phyloP scores from a whole-genome alignment of 2,329 filamentous ascomycete genomes.

The Fonsecaea pugnacius region DNA sequence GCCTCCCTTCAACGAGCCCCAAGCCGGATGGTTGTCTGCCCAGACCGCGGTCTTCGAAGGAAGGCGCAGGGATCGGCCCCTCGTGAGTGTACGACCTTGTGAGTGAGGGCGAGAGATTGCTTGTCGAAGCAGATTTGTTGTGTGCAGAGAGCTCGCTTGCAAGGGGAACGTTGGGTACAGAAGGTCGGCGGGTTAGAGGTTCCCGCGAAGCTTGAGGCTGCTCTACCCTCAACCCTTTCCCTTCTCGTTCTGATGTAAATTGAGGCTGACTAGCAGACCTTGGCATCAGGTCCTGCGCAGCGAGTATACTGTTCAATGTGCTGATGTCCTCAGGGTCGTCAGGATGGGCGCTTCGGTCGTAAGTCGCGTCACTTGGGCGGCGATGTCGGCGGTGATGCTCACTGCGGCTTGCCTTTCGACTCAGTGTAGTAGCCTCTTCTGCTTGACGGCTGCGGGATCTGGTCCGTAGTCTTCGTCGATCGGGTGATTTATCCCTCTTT shows the following conservation, averaged over 20 bases:
- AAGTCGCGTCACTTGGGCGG: constrained; percentile 25
- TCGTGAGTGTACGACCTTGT: constrained; percentile 50
- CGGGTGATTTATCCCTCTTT: constrained; percentile 53
- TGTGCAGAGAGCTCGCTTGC: constrained; percentile 59
- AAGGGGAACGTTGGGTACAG: constrained; percentile 77
- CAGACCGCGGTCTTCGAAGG: constrained; percentile 54
- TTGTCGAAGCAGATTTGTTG: constrained; percentile 45
- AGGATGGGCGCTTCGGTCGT: constrained; percentile 27
- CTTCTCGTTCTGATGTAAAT: constrained; percentile 65
- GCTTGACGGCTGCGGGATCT: constrained; percentile 45
- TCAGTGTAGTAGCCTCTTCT: constrained; percentile 33
- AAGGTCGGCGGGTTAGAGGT: constrained; percentile 79
- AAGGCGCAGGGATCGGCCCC: constrained; percentile 46
- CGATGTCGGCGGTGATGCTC: constrained; percentile 25
- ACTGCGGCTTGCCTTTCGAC: constrained; percentile 27
- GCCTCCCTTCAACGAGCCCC: constrained; percentile 53
- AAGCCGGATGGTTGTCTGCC: constrained; percentile 50
- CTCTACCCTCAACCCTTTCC: constrained; percentile 75
- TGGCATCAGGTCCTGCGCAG: constrained; percentile 11
- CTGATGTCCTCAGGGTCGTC: constrained; percentile 25
- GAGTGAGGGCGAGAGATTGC: constrained; percentile 37
- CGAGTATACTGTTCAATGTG: background rate
- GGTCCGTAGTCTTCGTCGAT: constrained; percentile 45
- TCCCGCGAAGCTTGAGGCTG: constrained; percentile 87
- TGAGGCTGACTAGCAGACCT: constrained; percentile 31